Evolutionary conservation across 2,329 filamentous ascomycete species (phyloP), one percentile per base, ranked within the genome.

Genomic region (Aquanectria penicillioides): DNA sequence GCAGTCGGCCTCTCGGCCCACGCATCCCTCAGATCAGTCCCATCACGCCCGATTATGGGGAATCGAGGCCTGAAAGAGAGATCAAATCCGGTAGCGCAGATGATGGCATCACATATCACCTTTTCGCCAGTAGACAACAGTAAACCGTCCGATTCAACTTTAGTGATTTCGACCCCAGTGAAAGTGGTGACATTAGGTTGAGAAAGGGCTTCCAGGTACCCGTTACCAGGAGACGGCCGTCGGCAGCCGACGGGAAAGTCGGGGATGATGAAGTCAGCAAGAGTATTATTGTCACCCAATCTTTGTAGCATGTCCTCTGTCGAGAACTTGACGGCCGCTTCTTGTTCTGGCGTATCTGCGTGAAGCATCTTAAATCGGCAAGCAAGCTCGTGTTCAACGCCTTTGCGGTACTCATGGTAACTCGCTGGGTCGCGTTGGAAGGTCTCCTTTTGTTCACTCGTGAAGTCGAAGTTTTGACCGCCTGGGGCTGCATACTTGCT

Each of bases 1-100:
- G 28, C 38, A 18, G 29, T 48, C 7, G 41, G 33, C 12, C 36
- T 11, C 2, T 34, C 22, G 4, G 31, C 17, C 31, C 29, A 29
- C 3, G 23, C 12, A 15, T 49, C 41, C 9, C 23, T 12, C 23
- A 40, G 33, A 6, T 13, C 8, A 5, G 10, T 48, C 4, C 43
- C 22, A 8, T 11, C 11, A 11, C 31, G 38, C 2, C 37, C 54
- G 9, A 51, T 18, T 10, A 57, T 18, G 5, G 46, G 54, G 18
- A 51, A 57, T 6, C 29, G 25, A 4, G 46, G 37, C 13, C n/a
- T 15, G 17, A 44, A 57, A 5, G 29, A 26, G 7, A 18, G 17
- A 20, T 57, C 37, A 17, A 57, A 57, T 2, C 46, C 53, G 3
- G 53, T 57, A 4, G 53, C 53, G 29, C 53, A 57, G 10, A 57